These are phyloP conservation scores for Cladophialophora immunda DNA, from an alignment of 2,329 filamentous ascomycete species.

Conservation along the genomic window DNA sequence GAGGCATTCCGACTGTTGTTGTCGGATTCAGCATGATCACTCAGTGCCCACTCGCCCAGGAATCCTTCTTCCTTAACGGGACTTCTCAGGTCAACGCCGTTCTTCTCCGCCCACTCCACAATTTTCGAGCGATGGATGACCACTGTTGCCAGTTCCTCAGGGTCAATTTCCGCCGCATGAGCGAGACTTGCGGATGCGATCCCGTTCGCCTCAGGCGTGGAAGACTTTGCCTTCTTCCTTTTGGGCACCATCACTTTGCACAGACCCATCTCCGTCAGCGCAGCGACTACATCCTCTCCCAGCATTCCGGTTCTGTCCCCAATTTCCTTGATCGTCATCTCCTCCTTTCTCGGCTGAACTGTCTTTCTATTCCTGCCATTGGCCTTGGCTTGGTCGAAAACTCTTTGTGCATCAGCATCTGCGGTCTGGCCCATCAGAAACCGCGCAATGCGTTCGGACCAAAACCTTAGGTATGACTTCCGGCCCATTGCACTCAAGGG, in stretches of 20 bases:
- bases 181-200: constrained; percentile 41
- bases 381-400: constrained; percentile 49
- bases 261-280: constrained; percentile 82
- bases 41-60: constrained; percentile 68
- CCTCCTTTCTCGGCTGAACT: constrained; percentile 46
- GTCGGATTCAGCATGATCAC: constrained; percentile 37
- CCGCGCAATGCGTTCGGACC: constrained; percentile 84
- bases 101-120: constrained; percentile 70
- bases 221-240: constrained; percentile 59
- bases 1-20: constrained; percentile 22
- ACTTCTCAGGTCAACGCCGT: constrained; percentile 70
- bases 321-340: constrained; percentile 74
- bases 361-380: constrained; percentile 39
- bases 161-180: constrained; percentile 34
- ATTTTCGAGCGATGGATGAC: constrained; percentile 68
- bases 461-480: constrained; percentile 84
- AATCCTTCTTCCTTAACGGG: constrained; percentile 80
- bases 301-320: constrained; percentile 83
- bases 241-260: constrained; percentile 58
- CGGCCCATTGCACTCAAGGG: constrained; percentile 86
- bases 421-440: constrained; percentile 52
- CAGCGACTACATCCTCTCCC: constrained; percentile 80
- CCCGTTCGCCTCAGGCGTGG: constrained; percentile 46
- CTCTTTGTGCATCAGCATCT: constrained; percentile 43
- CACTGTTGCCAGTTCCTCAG: constrained; percentile 45